phyloP scores from a whole-genome alignment of 768 basidiomycete genomes.

The Myochromella boudieri region DNA sequence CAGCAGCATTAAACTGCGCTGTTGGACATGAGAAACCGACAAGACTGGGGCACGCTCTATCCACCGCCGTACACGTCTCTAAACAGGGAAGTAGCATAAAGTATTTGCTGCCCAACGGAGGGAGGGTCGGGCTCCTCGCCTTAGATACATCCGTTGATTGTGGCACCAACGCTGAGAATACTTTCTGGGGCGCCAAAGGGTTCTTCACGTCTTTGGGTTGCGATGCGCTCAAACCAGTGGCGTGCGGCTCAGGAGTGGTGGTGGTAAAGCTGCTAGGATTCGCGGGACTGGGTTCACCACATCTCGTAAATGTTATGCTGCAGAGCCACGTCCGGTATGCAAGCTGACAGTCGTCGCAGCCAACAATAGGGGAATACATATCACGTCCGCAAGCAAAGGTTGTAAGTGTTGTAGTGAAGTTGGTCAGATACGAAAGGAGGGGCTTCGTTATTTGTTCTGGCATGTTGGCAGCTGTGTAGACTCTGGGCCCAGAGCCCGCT shows the following conservation, averaged over 20 bases:
- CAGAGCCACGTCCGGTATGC: conserved; percentile 83
- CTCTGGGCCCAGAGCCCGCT: conserved; percentile 26
- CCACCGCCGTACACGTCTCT: conserved; percentile 71
- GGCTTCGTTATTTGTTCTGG: conserved; percentile 47
- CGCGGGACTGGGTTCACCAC: conserved; percentile 50
- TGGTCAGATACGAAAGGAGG: conserved; percentile 59
- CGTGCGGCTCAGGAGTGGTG: conserved; percentile 27
- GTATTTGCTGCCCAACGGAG: conserved; percentile 47
- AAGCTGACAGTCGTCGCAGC: conserved; percentile 72
- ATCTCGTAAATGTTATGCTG: conserved; percentile 69
- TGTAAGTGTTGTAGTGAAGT: conserved; percentile 72
- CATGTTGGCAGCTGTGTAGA: conserved; percentile 52
- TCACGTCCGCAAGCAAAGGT: conserved; percentile 82
- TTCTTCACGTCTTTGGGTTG: conserved; percentile 19
- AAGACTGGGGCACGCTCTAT: conserved; percentile 76
- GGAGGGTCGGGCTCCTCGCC: conserved; percentile 47
- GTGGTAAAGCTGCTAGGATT: conserved; percentile 34
- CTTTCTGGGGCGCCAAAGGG: conserved; percentile 23
- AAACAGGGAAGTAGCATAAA: conserved; percentile 74
- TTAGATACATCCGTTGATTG: conserved; percentile 37
- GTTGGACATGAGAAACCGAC: conserved; percentile 71
- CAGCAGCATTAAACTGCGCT: conserved; percentile 55
- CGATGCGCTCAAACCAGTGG: conserved; percentile 29
- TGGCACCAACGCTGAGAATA: conserved; percentile 50
- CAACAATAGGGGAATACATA: conserved; percentile 73